A percentile compares a stretch with the other conserved stretches of the same genome.
These are phyloP conservation scores for Trichoderma koningii DNA, from an alignment of 2,329 filamentous ascomycete genomes.

Conservation along the genomic window DNA sequence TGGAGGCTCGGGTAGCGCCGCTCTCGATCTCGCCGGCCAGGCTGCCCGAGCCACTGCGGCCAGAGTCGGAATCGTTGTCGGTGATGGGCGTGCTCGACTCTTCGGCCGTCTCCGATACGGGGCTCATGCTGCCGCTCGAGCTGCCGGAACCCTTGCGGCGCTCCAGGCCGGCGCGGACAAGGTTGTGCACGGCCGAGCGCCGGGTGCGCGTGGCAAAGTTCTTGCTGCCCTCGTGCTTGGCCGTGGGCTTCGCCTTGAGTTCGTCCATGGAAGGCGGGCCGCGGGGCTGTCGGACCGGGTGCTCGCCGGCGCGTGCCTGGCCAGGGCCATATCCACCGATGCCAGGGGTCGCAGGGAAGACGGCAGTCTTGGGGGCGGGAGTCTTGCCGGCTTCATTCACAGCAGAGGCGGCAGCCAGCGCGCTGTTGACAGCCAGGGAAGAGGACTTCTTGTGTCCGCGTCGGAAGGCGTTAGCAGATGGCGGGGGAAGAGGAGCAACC, in stretches of 20 bases:
- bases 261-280: slow-evolving; percentile 92
- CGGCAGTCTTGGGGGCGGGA: slow-evolving; percentile 73
- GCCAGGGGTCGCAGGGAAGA: slow-evolving; percentile 76
- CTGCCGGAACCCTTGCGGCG: slow-evolving; percentile 76
- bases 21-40: slow-evolving; percentile 71
- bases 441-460: slow-evolving; percentile 89
- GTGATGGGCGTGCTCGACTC: slow-evolving; percentile 66
- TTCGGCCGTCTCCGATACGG: slow-evolving; percentile 78
- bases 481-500: slow-evolving; percentile 73
- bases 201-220: slow-evolving; percentile 95
- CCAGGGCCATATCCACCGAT: slow-evolving; percentile 90
- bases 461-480: slow-evolving; percentile 88
- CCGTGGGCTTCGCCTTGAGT: slow-evolving; percentile 83
- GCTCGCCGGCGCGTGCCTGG: slow-evolving; percentile 89
- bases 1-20: slow-evolving; percentile 75
- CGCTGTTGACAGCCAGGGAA: slow-evolving; percentile 66
- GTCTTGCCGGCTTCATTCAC: slow-evolving; percentile 55
- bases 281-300: slow-evolving; percentile 88
- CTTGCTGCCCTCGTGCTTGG: slow-evolving; percentile 93
- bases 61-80: slow-evolving; percentile 74
- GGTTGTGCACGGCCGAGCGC: slow-evolving; percentile 85
- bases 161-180: slow-evolving; percentile 86
- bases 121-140: slow-evolving; percentile 77
- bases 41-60: slow-evolving; percentile 75
- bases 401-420: slow-evolving; percentile 48